Conservation (phyloP, 2,329 filamentous ascomycete species). For the Helicocarpus griseus region DNA sequence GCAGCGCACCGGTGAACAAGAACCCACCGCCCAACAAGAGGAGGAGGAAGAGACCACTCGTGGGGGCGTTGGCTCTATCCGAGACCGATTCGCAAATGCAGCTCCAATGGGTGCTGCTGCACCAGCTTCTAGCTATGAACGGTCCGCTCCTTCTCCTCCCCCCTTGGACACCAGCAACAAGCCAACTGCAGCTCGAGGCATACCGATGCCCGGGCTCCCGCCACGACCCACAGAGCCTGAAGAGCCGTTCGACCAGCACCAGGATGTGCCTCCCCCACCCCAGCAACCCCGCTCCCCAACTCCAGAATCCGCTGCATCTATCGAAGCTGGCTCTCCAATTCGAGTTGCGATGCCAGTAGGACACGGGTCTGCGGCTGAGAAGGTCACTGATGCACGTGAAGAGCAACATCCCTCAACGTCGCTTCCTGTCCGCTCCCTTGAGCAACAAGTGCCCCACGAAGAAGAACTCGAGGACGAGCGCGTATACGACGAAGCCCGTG, state of each 20-base stretch:
- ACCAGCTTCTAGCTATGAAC: conserved; percentile 25
- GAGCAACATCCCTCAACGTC: conserved; percentile 31
- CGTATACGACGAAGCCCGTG: conserved; percentile 51
- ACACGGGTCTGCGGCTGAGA: conserved; percentile 45
- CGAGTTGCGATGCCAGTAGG: conserved; percentile 78
- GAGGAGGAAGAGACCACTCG: conserved; percentile 44
- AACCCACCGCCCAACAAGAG: neutral
- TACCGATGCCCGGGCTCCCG: conserved; percentile 70
- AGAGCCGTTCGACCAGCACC: conserved; percentile 35
- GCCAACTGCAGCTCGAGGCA: conserved; percentile 56
- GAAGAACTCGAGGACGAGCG: conserved; percentile 57
- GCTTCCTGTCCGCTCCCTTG: conserved; percentile 56
- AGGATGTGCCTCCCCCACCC: conserved; percentile 29
- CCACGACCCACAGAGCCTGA: conserved; percentile 44
- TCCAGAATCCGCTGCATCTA: conserved; percentile 34
- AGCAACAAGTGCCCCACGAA: conserved; percentile 53
- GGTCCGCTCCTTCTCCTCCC: conserved; percentile 44
- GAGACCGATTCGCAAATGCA: conserved; percentile 74
- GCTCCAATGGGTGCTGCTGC: conserved; percentile 53
- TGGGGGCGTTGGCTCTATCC: conserved; percentile 62
- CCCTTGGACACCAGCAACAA: conserved; percentile 59
- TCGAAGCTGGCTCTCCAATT: conserved; percentile 61
- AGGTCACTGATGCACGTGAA: conserved; percentile 32
- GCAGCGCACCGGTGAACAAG: conserved; percentile 1
- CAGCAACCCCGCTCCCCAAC: conserved; percentile 37